Base-by-base conservation (phyloP, 495 filamentous ascomycete species). In the Aspergillus asperescens region DNA sequence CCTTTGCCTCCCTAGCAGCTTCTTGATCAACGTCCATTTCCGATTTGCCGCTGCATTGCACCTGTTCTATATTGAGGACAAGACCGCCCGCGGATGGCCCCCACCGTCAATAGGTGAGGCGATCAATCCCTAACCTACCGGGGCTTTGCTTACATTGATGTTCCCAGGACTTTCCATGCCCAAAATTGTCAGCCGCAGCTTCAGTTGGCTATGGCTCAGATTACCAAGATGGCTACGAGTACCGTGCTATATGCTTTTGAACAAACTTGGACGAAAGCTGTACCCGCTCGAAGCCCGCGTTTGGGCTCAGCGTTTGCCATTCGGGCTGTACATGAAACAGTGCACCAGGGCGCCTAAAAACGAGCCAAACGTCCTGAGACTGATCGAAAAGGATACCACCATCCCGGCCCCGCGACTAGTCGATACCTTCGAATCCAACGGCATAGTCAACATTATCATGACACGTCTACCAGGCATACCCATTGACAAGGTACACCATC, bases 321-420 rank as follows among this genome's bases (percentile, higher is more conserved):
- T 63, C 48, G 55, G 55, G 7, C 42, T 63, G 15, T 32, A 49
- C 7, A 38, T 56, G n/a, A 63, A 63, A 29, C 27, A 58, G 24
- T 63, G 54, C 32, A 12, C 27, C 27, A 38, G 54, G 7, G 35
- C 57, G 25, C 42, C 40, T 1, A 28, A 54, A 15, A 63, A 49
- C 27, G 61, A 63, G 40, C 22, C 49, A 1, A 35, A 56, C 18
- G 50, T 54, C 1, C 25, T 62, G 12, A 54, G 35, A 10, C 53
- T 64, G 4, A 43, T 62, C 1, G 56, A 61, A 27, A 24, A 38
- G 13, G 43, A 65, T 35, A 65, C 60, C 1, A 27, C 50, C 7
- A 62, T 65, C 8, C 55, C 59, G 44, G 62, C 60, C 16, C 59
- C 60, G 8, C 47, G 43, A 1, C n/a, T 51, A 0, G 38, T 60